Base-by-base conservation (phyloP, 2,329 filamentous ascomycete species). In the Epichloe hybrida region DNA sequence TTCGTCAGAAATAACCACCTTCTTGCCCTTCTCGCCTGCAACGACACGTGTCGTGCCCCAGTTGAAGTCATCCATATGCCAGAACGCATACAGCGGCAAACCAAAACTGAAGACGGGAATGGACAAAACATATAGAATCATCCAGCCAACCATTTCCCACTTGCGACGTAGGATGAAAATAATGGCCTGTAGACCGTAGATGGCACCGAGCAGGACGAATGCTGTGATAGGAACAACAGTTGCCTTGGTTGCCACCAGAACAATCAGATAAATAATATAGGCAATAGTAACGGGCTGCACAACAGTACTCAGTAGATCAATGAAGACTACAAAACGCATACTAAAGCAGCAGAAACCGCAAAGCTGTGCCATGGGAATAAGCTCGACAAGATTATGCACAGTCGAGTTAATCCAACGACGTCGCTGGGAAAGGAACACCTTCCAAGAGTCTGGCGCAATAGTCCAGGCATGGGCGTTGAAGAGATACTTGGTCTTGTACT, bases 91-190 rank as follows among this genome's bases (percentile, higher is more conserved):
- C 31, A 98, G 72, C 0, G 93, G 93, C 43, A 98, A 77, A 52
- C 79, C 89, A 56, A 95, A 88, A 42, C 87, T 84, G 76, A 95
- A 98, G 56, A 98, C 80, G 0, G 91, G 91, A 54, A 95, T 86
- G 50, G 93, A 91, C 34, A 93, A 56, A 53, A 98, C 79, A 68
- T 98, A 98, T 55, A 98, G 81, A 58, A 98, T 75, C 89, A 98
- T 96, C 93, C 93, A 98, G 37, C 91, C 93, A 59, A 98, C 85
- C 91, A 97, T 97, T 67, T 98, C 91, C 93, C 93, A 98, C 72
- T 96, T 96, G 62, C 91, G 86, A 52, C 88, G 86, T 51, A 96
- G 64, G 61, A 97, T 95, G 73, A 98, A 98, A 66, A 98, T 96
- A 63, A 97, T 83, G 42, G 87, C 91, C 63, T 98, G 93, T 13